These are phyloP conservation scores for Capronia americana DNA, from an alignment of 2,329 filamentous ascomycete species.

Conservation along the genomic window DNA sequence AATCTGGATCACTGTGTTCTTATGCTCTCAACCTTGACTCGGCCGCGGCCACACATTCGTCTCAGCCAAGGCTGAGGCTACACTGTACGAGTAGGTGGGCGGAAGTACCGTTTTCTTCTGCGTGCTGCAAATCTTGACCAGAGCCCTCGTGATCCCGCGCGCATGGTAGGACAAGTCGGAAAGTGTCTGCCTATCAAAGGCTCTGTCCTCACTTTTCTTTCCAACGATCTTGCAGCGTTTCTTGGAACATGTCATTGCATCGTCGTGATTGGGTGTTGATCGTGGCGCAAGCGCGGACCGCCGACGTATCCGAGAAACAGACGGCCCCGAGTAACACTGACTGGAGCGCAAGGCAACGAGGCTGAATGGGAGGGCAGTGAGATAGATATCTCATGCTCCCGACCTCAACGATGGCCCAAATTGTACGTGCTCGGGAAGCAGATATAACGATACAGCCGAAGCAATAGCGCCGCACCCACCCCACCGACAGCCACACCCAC, in stretches of 20 bases:
- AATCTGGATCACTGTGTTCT: background rate
- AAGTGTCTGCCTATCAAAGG: slow-evolving; percentile 12
- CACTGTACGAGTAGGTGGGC: background rate
- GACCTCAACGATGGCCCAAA: background rate
- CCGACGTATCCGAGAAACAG: slow-evolving; percentile 12
- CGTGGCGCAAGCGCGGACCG: slow-evolving; percentile 23
- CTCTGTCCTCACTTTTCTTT: background rate
- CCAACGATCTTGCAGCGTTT: background rate
- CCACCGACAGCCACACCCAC: background rate
- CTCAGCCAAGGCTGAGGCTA: background rate
- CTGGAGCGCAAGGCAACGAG: slow-evolving; percentile 6
- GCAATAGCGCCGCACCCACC: background rate
- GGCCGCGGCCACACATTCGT: background rate
- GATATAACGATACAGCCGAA: background rate
- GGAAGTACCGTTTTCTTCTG: background rate
- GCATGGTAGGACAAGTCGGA: background rate
- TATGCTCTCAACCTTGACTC: background rate
- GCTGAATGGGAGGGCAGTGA: background rate
- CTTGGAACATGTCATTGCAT: background rate
- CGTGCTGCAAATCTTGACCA: background rate
- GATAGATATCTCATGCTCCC: background rate
- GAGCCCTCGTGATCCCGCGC: background rate
- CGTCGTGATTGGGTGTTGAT: slow-evolving; percentile 25
- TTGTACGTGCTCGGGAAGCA: background rate
- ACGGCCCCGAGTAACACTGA: slow-evolving; percentile 2